These are phyloP conservation scores for Tuber borchii DNA, from an alignment of 495 filamentous ascomycete species.

Conservation along the genomic window DNA sequence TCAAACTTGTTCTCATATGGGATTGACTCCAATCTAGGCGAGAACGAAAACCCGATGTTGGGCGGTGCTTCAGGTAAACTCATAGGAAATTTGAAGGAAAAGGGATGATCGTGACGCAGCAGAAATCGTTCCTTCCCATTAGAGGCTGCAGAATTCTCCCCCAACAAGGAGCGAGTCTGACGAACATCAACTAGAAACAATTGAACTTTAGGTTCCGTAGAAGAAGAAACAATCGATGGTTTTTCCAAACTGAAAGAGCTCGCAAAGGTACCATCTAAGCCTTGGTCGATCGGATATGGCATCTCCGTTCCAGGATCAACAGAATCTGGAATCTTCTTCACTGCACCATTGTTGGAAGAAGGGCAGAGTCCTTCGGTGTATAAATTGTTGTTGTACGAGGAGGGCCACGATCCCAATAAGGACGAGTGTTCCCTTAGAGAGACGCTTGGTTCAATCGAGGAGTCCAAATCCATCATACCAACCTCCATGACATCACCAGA, in stretches of 20 bases:
- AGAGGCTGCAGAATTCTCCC: neutral
- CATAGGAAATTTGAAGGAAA: neutral
- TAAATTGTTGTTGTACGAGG: neutral
- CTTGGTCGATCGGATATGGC: neutral
- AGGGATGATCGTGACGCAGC: neutral
- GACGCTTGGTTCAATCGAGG: neutral
- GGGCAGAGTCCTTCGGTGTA: neutral
- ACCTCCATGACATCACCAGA: neutral
- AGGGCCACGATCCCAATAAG: neutral
- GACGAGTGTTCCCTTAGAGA: neutral
- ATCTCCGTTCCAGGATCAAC: neutral
- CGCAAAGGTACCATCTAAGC: neutral
- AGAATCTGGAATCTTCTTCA: neutral
- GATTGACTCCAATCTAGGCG: neutral
- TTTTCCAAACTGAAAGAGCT: neutral
- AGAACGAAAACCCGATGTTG: neutral
- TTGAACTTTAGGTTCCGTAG: neutral
- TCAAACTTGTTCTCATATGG: neutral
- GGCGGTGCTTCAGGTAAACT: neutral
- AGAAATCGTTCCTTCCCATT: neutral
- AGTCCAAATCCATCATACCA: neutral
- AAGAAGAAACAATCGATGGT: neutral
- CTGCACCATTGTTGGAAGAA: neutral
- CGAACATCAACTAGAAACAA: neutral
- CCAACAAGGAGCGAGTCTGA: neutral